Conservation (phyloP, 257 asterid species). For the Solanum chiquidenum region DNA sequence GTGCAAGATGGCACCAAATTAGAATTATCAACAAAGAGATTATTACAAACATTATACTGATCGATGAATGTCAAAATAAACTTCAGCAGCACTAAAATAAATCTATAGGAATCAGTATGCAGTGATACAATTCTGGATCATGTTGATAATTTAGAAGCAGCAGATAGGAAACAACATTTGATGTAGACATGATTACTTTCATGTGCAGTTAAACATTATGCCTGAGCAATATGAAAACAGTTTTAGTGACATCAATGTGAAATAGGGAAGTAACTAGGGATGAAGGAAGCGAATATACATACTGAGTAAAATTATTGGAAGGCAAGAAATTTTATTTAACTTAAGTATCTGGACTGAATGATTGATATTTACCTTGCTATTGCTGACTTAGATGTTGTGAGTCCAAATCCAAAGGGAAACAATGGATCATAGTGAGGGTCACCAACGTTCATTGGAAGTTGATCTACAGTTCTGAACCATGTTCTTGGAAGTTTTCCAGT, state of each 20-base stretch:
- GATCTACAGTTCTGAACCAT: constrained; percentile 75
- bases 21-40: not conserved
- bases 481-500: constrained; percentile 62
- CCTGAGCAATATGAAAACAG: not conserved
- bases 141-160: not conserved
- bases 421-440: constrained; percentile 73
- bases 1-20: not conserved
- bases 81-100: not conserved
- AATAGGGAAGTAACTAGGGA: not conserved
- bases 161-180: not conserved
- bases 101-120: not conserved
- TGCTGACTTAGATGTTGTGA: constrained; percentile 28
- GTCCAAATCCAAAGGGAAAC: constrained; percentile 63
- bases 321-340: not conserved
- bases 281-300: not conserved
- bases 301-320: not conserved
- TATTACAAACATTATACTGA: not conserved
- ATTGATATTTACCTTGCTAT: constrained; percentile 33
- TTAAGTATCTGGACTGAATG: not conserved
- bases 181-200: not conserved
- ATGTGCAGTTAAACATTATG: not conserved
- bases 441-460: constrained; percentile 68
- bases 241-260: not conserved
- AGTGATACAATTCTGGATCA: not conserved
- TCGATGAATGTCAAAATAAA: not conserved